Evolutionary conservation across 495 filamentous ascomycete species (phyloP).

Genomic region (Aspergillus haitiensis): DNA sequence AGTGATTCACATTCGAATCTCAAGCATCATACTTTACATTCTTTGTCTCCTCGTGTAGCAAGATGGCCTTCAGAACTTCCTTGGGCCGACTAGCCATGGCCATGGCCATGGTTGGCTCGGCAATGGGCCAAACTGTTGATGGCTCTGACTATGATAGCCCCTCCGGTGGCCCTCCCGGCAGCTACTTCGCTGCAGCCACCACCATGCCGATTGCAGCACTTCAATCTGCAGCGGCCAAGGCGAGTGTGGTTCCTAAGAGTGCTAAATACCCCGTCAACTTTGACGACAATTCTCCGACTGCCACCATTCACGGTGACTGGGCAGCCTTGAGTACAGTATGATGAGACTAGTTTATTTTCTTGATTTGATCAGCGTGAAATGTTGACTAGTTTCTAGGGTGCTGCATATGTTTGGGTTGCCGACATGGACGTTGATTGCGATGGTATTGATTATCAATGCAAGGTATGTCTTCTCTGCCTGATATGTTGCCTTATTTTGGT

Average conservation of each 20-base stretch:
- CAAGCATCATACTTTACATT: no score
- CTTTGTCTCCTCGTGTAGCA: not conserved
- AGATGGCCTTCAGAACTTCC: not conserved
- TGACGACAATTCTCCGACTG: constrained; percentile 13
- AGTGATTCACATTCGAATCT: no score
- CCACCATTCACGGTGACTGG: constrained; percentile 39
- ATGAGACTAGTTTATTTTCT: not conserved
- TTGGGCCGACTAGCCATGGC: constrained; percentile 1
- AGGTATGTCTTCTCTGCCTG: constrained; percentile 16
- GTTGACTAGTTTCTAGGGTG: constrained; percentile 21
- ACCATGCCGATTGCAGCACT: constrained; percentile 34
- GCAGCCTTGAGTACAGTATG: constrained; percentile 26
- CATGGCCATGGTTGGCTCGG: constrained; percentile 14
- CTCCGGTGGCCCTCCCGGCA: constrained; percentile 31
- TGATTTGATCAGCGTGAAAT: not conserved
- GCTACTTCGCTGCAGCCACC: constrained; percentile 30
- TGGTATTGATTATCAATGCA: constrained; percentile 33
- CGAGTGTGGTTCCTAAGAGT: constrained; percentile 26
- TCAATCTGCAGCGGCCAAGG: constrained; percentile 30
- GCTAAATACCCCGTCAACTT: constrained; percentile 29
- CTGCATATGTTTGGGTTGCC: constrained; percentile 35
- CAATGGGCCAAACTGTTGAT: constrained; percentile 23
- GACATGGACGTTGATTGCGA: constrained; percentile 42
- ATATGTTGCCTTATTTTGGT: not conserved
- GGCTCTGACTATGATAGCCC: constrained; percentile 30